These are phyloP conservation scores for Trichoderma endophyticum DNA, from an alignment of 2,329 filamentous ascomycete species.

Conservation along the genomic window DNA sequence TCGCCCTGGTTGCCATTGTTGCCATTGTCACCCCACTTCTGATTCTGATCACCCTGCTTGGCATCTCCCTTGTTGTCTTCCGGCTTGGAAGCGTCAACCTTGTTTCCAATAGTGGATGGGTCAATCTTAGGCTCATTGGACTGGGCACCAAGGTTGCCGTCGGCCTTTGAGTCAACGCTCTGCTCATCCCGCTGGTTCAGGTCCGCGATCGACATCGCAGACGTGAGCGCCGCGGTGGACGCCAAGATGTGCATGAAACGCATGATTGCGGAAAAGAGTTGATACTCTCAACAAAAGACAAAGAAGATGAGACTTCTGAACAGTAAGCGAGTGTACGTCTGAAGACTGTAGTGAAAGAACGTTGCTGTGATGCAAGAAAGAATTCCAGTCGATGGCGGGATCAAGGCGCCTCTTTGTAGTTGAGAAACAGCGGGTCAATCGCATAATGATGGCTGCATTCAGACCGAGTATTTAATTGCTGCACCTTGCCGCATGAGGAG, in stretches of 20 bases:
- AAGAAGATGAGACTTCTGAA: slow-evolving; percentile 1
- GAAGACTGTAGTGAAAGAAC: background rate
- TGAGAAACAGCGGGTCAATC: background rate
- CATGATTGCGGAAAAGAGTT: slow-evolving; percentile 30
- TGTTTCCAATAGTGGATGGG: background rate
- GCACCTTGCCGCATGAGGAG: background rate
- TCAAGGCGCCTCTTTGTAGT: slow-evolving; percentile 22
- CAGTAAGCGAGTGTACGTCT: background rate
- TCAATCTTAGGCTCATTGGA: background rate
- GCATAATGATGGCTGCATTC: slow-evolving; percentile 16
- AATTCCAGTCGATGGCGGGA: slow-evolving; percentile 13
- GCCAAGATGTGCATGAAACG: slow-evolving; percentile 34
- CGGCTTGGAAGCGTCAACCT: background rate
- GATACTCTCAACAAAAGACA: slow-evolving; percentile 19
- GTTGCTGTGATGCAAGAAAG: background rate
- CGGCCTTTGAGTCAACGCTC: background rate
- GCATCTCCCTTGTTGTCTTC: background rate
- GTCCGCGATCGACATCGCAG: slow-evolving; percentile 28
- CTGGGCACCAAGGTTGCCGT: background rate
- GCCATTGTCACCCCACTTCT: no score
- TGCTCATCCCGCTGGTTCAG: slow-evolving; percentile 19
- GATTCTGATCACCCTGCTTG: background rate
- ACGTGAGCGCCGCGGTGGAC: slow-evolving; percentile 33
- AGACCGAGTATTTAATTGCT: background rate
- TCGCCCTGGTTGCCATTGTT: background rate